These are phyloP conservation scores for Geotrichum bryndzae DNA, from an alignment of 1,139 yeast genomes.

Conservation along the genomic window DNA sequence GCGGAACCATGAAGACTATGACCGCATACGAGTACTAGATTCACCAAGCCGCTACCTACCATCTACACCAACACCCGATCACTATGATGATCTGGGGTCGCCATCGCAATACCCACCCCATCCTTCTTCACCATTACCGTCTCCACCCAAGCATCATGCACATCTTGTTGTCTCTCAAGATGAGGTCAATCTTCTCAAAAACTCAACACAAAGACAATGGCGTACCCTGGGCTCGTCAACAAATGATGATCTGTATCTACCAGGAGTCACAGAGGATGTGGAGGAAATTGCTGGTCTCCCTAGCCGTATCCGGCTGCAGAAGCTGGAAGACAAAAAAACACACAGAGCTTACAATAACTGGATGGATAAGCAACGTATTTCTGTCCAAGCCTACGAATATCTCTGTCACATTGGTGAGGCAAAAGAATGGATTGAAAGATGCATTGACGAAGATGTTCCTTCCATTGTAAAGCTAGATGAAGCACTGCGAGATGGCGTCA, in stretches of 20 bases:
- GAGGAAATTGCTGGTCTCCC: slow-evolving; percentile 37
- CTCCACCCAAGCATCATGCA: slow-evolving; percentile 14
- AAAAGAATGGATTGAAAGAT: slow-evolving; percentile 63
- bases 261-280: slow-evolving; percentile 30
- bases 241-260: slow-evolving; percentile 15
- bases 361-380: slow-evolving; percentile 43
- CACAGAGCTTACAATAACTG: slow-evolving; percentile 32
- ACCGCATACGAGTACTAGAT: neutral
- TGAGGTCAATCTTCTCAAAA: slow-evolving; percentile 15
- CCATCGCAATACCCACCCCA: neutral
- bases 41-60: neutral
- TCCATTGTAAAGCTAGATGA: slow-evolving; percentile 54
- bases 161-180: slow-evolving; percentile 10
- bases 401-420: slow-evolving; percentile 86
- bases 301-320: slow-evolving; percentile 35
- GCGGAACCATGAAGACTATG: neutral
- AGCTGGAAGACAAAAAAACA: slow-evolving; percentile 30
- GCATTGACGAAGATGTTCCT: slow-evolving; percentile 49
- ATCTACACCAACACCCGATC: neutral
- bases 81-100: neutral
- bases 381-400: slow-evolving; percentile 64
- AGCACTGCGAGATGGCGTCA: slow-evolving; percentile 73
- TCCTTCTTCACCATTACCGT: slow-evolving; percentile 4
- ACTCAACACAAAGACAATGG: slow-evolving; percentile 15
- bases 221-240: slow-evolving; percentile 12